These are phyloP conservation scores for Cladobotryum mycophilum DNA, from an alignment of 2,329 filamentous ascomycete genomes.

Conservation along the genomic window DNA sequence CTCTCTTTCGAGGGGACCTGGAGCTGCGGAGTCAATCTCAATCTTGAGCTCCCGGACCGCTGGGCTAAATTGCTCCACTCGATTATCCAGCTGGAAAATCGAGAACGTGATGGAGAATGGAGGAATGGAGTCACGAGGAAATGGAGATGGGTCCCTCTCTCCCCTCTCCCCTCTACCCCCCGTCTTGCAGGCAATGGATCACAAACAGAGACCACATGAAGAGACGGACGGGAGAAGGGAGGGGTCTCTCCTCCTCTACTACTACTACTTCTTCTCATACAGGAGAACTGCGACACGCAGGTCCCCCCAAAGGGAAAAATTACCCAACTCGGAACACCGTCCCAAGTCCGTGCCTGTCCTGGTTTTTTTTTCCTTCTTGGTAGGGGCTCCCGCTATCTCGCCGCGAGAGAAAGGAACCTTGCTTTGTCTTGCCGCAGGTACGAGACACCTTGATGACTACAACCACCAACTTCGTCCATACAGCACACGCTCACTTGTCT, in stretches of 20 bases:
- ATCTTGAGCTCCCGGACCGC: too few relatives aligned
- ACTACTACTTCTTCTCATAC: background rate
- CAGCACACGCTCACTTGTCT: background rate
- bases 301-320: background rate
- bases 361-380: background rate
- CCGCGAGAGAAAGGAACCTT: background rate
- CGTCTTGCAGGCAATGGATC: too few relatives aligned
- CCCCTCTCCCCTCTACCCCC: too few relatives aligned
- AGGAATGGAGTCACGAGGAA: too few relatives aligned
- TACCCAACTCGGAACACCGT: background rate
- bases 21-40: too few relatives aligned
- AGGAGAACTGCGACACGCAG: constrained; percentile 3
- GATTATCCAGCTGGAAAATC: too few relatives aligned
- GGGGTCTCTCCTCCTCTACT: too few relatives aligned
- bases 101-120: too few relatives aligned
- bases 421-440: constrained; percentile 11
- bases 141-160: too few relatives aligned
- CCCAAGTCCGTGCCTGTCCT: background rate
- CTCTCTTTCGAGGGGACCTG: background rate
- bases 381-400: background rate
- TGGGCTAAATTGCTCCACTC: too few relatives aligned
- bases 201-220: too few relatives aligned
- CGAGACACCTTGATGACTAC: background rate
- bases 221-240: too few relatives aligned
- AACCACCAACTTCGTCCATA: background rate